Evolutionary conservation across 305 asterid genomes (phyloP).

Genomic region (Solanum chacoense): DNA sequence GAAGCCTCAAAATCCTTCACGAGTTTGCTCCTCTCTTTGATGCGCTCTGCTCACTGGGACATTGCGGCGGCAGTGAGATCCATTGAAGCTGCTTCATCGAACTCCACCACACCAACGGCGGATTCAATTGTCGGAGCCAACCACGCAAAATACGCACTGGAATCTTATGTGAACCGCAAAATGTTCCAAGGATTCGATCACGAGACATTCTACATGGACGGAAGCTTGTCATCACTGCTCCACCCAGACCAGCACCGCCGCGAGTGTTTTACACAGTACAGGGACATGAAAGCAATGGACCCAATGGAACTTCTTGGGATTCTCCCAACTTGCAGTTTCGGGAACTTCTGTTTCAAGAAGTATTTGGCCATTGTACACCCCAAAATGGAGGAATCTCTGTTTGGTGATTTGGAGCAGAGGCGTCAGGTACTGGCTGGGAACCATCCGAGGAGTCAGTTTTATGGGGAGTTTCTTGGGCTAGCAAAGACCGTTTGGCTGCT

Average conservation of each 20-base stretch:
- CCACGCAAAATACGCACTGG: constrained; percentile 80
- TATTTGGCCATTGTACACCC: constrained; percentile 79
- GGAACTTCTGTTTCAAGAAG: constrained; percentile 86
- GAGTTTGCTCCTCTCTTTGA: constrained; percentile 72
- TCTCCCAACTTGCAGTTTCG: constrained; percentile 75
- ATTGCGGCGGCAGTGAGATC: constrained; percentile 87
- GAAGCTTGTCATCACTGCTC: constrained; percentile 71
- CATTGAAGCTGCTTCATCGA: constrained; percentile 66
- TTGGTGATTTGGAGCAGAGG: constrained; percentile 89
- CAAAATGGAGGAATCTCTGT: constrained; percentile 94
- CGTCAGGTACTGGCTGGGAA: constrained; percentile 66
- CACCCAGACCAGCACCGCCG: constrained; percentile 82
- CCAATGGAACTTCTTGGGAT: constrained; percentile 74
- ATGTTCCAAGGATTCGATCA: constrained; percentile 94
- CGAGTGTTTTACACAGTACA: constrained; percentile 83
- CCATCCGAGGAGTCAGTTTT: constrained; percentile 87
- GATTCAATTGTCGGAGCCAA: constrained; percentile 55
- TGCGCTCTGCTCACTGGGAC: constrained; percentile 93
- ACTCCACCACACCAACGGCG: constrained; percentile 24
- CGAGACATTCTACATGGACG: constrained; percentile 91
- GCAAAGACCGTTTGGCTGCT: constrained; percentile 92
- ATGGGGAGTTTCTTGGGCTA: constrained; percentile 61
- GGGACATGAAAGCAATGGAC: constrained; percentile 91
- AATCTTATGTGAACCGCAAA: constrained; percentile 73
- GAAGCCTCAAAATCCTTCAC: constrained; percentile 81